Conservation (phyloP, 2,329 filamentous ascomycete species). For the Ambrosiella xylebori region DNA sequence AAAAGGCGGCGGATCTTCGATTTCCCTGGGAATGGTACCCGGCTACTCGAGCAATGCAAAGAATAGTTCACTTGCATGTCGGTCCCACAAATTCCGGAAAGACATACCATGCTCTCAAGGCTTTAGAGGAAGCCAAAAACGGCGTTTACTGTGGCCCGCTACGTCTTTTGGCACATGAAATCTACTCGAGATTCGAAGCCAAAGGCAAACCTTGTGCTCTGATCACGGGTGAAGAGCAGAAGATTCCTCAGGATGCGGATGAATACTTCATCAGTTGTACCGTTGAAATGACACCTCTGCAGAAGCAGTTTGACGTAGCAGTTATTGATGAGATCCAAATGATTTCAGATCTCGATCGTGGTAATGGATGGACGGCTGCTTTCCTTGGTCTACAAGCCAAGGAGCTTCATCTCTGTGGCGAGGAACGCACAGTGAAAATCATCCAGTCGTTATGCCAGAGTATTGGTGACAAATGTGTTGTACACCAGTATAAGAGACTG, state of each 20-base stretch:
- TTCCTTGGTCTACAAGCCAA: constrained; percentile 71
- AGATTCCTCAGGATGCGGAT: constrained; percentile 42
- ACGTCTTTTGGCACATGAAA: constrained; percentile 76
- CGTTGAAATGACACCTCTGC: constrained; percentile 66
- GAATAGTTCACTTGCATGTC: constrained; percentile 81
- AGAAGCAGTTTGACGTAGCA: constrained; percentile 55
- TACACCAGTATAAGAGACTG: constrained; percentile 71
- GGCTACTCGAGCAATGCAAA: constrained; percentile 58
- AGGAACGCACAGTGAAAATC: constrained; percentile 63
- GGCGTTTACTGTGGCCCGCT: constrained; percentile 87
- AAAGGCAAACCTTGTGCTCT: constrained; percentile 63
- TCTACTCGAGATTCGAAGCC: constrained; percentile 72
- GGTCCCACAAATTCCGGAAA: constrained; percentile 97
- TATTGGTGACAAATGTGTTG: constrained; percentile 63
- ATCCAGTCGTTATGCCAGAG: constrained; percentile 61
- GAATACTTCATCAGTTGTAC: constrained; percentile 65
- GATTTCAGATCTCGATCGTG: constrained; percentile 64
- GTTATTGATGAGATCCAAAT: constrained; percentile 99
- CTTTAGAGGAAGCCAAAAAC: constrained; percentile 54
- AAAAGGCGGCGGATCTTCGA: constrained; percentile 60
- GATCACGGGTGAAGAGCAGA: constrained; percentile 79
- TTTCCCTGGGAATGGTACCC: constrained; percentile 89
- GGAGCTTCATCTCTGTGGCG: constrained; percentile 87
- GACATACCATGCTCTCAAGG: constrained; percentile 83
- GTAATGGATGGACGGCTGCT: constrained; percentile 90